Evolutionary conservation across 2,329 filamentous ascomycete genomes (phyloP), one percentile per base, ranked within the genome.

Genomic region (Dothideomycetes sp.): DNA sequence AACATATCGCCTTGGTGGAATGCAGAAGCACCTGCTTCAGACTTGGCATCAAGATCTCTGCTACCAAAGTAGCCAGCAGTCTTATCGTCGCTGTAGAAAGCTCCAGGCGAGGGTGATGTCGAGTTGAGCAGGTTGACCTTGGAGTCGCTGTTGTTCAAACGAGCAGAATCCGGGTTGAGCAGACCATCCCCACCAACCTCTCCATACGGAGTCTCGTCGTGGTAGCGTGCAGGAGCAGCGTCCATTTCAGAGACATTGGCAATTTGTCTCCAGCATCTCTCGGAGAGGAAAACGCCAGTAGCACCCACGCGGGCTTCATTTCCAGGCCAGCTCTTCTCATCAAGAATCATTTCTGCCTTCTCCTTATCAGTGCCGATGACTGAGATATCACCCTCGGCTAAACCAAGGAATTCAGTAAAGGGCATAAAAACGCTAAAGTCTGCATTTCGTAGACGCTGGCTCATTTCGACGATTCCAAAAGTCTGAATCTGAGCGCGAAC

Each of bases 1-100:
- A 98, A 98, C 89, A 98, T 94, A 58, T 98, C 91, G 5, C 91
- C 88, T 38, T 76, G 84, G 35, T 88, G 84, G 56, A 94, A 82
- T 4, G 85, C 87, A n/a, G 89, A 95, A 2, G 74, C 82, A 3
- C 88, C 89, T 5, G 89, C 88, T 37, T 98, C 91, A 19, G 91
- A 96, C 32, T 87, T 85, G 5, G 79, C 70, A 56, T 98, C 91
- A 8, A 83, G 59, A 42, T 94, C 87, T 37, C 80, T 73, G 50
- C 70, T 78, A 38, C 81, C 82, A 52, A 95, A 95, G 57, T 94
- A 95, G 16, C 79, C 82, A 2, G 73, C 79, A 44, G 79, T 75
- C 58, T 87, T 86, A 59, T 95, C 88, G 43, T 82, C 75, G 27
- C 72, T 70, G 53, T 80, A 83, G 34, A 73, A 82, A 32, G 50